phyloP scores from a whole-genome alignment of 768 basidiomycete genomes.

The Pleurotus pulmonarius region DNA sequence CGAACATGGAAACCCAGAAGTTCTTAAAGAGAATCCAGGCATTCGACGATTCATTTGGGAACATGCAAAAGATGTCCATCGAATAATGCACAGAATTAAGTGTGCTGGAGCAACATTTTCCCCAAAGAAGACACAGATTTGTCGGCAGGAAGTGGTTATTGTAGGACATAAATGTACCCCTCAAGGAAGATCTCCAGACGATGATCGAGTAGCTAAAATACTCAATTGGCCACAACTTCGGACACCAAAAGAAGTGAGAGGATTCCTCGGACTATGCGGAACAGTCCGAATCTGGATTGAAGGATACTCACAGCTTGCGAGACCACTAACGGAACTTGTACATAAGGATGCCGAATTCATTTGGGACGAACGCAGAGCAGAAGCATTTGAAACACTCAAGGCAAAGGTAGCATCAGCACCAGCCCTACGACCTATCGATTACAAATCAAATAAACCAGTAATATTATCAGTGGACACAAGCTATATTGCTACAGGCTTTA shows the following conservation, averaged over 20 bases:
- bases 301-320: conserved; percentile 10
- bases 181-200: conserved; percentile 23
- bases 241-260: conserved; percentile 13
- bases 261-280: conserved; percentile 20
- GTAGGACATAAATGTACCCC: conserved; percentile 27
- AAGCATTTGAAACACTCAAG: conserved; percentile 18
- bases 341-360: conserved; percentile 17
- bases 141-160: conserved; percentile 14
- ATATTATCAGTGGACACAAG: conserved; percentile 28
- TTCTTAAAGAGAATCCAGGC: conserved; percentile 19
- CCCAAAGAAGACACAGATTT: conserved; percentile 21
- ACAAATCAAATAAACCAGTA: conserved; percentile 17
- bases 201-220: conserved; percentile 18
- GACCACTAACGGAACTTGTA: conserved; percentile 15
- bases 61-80: conserved; percentile 29
- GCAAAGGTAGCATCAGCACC: conserved; percentile 11
- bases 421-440: conserved; percentile 26
- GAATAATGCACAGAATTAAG: conserved; percentile 27
- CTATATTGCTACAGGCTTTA: conserved; percentile 21
- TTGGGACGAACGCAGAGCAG: conserved; percentile 18
- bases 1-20: conserved; percentile 14
- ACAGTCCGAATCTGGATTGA: conserved; percentile 18
- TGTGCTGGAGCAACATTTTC: conserved; percentile 25
- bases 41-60: conserved; percentile 32
- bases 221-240: conserved; percentile 13